phyloP scores from a whole-genome alignment of 164 flowering plant genomes.

The Vitis riparia region DNA sequence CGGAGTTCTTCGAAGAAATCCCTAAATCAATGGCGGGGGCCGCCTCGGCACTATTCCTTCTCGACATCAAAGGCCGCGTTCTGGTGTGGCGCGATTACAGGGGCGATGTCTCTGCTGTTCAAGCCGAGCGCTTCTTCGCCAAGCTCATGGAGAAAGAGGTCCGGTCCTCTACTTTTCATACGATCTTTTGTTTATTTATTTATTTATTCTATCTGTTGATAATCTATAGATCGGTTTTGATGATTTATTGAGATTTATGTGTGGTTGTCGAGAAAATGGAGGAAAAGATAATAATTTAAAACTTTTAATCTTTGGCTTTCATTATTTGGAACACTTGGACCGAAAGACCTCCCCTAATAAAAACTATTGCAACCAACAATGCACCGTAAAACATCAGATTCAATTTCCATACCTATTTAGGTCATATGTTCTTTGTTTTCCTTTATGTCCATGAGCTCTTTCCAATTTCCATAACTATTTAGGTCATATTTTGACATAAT shows the following conservation, averaged over 20 bases:
- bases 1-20: too few species aligned
- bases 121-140: slow-evolving; percentile 90
- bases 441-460: too few species aligned
- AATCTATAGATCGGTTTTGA: neutral
- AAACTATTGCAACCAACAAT: too few species aligned
- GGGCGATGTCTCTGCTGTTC: slow-evolving; percentile 82
- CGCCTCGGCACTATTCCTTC: slow-evolving; percentile 90
- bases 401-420: too few species aligned
- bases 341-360: too few species aligned
- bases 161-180: neutral
- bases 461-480: too few species aligned
- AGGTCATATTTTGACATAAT: too few species aligned
- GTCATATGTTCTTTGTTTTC: too few species aligned
- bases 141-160: slow-evolving; percentile 97
- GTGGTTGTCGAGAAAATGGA: neutral
- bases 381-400: too few species aligned
- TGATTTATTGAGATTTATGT: neutral
- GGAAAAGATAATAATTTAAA: neutral
- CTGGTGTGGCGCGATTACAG: slow-evolving; percentile 95
- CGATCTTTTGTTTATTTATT: slow-evolving; percentile 1
- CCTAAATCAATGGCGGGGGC: slow-evolving; percentile 73
- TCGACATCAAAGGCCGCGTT: slow-evolving; percentile 94
- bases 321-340: too few species aligned
- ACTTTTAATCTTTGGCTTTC: neutral
- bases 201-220: neutral